Percentiles rank a stretch among this genome's conserved stretches.
These are phyloP conservation scores for Mayamaea pseudoterrestris DNA, from an alignment of 108 stramenopile species.

Conservation along the genomic window DNA sequence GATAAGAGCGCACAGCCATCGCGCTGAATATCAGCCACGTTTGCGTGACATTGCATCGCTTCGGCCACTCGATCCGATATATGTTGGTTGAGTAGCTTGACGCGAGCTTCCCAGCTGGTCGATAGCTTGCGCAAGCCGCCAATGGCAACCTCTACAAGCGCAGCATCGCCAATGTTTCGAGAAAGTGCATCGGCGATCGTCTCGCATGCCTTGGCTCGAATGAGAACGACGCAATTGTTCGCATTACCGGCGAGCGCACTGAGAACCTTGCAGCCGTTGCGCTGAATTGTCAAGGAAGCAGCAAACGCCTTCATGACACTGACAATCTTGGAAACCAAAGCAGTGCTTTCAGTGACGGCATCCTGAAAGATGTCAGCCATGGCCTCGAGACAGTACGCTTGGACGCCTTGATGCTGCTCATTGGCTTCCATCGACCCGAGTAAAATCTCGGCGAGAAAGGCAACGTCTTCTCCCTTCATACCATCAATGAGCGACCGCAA, in stretches of 20 bases:
- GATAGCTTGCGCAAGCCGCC: background rate
- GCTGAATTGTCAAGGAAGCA: constrained; percentile 2
- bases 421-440: constrained; percentile 7
- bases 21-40: constrained; percentile 11
- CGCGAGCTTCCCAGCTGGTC: constrained; percentile 1
- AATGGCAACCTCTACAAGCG: background rate
- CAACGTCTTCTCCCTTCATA: background rate
- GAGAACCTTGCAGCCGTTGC: constrained; percentile 5
- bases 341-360: background rate
- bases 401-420: background rate
- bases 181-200: background rate
- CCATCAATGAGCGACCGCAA: background rate
- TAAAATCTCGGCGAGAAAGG: constrained; percentile 6
- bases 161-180: background rate
- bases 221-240: background rate
- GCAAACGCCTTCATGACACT: constrained; percentile 6
- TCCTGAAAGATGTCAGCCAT: background rate
- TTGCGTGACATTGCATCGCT: constrained; percentile 14
- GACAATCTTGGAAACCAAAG: constrained; percentile 4
- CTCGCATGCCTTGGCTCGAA: background rate
- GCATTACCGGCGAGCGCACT: constrained; percentile 9
- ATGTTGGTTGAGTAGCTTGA: background rate
- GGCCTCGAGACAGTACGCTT: constrained; percentile 5
- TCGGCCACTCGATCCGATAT: background rate
- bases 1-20: constrained; percentile 28